Evolutionary conservation across 805 yeast species (phyloP).

Genomic region (Starmerella bombicola): DNA sequence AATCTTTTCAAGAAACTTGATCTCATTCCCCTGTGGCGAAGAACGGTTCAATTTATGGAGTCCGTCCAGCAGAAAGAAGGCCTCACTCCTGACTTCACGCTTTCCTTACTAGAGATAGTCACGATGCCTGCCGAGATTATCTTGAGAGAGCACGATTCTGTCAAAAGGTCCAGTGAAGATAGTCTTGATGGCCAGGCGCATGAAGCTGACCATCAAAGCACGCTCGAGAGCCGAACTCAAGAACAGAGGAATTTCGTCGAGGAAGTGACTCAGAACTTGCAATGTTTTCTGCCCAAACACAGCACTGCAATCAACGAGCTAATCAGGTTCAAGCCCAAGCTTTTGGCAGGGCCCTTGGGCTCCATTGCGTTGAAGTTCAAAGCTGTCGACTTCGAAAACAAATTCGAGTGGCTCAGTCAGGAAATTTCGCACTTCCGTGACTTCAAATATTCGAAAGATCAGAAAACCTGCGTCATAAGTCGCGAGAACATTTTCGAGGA

Average conservation of each 20-base stretch:
- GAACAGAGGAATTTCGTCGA: not conserved
- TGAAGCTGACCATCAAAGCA: not conserved
- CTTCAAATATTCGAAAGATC: conserved; percentile 31
- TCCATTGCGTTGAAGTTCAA: conserved; percentile 77
- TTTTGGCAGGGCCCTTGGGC: conserved; percentile 62
- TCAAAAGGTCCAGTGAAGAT: not conserved
- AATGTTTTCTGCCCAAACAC: not conserved
- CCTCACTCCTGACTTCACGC: not conserved
- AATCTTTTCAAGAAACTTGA: not conserved
- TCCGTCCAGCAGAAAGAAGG: not conserved
- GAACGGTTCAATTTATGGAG: not conserved
- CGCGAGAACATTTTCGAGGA: conserved; percentile 88
- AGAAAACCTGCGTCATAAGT: conserved; percentile 50
- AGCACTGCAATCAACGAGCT: not conserved
- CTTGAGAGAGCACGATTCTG: not conserved
- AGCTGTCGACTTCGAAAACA: conserved; percentile 88
- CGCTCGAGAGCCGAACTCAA: not conserved
- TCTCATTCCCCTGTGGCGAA: not conserved
- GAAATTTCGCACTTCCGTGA: conserved; percentile 31
- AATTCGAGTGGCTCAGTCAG: conserved; percentile 70
- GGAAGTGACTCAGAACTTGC: not conserved
- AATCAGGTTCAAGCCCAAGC: not conserved
- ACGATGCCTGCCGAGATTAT: conserved; percentile 1
- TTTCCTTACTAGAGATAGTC: not conserved
- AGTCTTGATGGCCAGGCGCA: not conserved